A percentile compares a stretch with the other conserved stretches of the same genome.
Evolutionary conservation across 345 rosid genomes (phyloP).

Genomic region (Citrus mangshanensis): DNA sequence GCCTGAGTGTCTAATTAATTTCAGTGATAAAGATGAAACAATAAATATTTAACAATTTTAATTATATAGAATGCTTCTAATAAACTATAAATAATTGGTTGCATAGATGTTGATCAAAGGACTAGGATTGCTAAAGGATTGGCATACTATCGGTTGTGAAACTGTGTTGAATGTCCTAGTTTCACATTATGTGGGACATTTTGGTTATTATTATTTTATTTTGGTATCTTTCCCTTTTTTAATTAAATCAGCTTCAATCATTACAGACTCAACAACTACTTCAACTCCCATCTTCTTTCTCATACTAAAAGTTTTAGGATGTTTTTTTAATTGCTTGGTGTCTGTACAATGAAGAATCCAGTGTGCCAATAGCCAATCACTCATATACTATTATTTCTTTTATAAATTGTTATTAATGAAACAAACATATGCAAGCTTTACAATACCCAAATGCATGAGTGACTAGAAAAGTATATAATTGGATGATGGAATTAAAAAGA

Average conservation of each 20-base stretch:
- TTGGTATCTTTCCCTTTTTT: constrained; percentile 1
- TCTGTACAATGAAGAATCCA: constrained; percentile 15
- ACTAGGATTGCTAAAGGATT: not conserved
- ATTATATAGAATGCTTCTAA: not conserved
- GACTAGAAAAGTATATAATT: not conserved
- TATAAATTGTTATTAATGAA: not conserved
- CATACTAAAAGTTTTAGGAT: not conserved
- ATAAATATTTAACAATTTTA: not conserved
- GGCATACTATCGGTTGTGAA: constrained; percentile 13
- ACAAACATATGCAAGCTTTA: not conserved
- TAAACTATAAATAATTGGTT: too few species aligned
- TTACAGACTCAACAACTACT: constrained; percentile 24
- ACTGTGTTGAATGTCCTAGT: not conserved
- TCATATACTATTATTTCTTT: too few species aligned
- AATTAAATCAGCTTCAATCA: constrained; percentile 27
- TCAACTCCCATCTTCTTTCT: constrained; percentile 17
- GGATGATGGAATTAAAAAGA: not conserved
- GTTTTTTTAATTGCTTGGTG: not conserved
- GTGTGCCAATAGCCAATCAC: not conserved
- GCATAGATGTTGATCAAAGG: too few species aligned
- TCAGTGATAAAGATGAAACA: not conserved
- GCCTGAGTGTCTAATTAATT: too few species aligned
- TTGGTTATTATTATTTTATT: not conserved
- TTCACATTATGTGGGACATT: constrained; percentile 7
- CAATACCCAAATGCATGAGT: not conserved